Base-by-base conservation (phyloP, 1,284 basidiomycete species). In the Trametes sp. region DNA sequence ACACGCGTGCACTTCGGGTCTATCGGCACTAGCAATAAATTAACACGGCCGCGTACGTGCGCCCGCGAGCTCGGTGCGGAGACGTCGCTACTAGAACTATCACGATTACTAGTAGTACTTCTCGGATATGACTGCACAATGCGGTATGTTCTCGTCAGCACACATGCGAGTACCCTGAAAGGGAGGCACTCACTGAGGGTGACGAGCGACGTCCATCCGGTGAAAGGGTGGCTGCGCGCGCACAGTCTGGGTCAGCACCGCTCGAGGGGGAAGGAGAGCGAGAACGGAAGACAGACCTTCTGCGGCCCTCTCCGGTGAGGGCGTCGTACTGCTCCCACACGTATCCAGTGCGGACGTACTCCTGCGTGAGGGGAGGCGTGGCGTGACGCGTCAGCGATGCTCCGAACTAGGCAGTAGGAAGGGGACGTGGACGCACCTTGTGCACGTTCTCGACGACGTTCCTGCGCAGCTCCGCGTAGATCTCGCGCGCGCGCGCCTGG, bases 241-340 rank as follows among this genome's bases (percentile, higher is more conserved):
- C 35, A 36, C 26, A 6, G 54, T 24, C 14, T n/a, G 14, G 31
- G 56, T 63, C 56, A 69, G 63, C 54, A 57, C 14, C 8, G 13
- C 7, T 11, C 16, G 24, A 16, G 16, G n/a, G 46, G 24, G 26
- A 44, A 41, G 4, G n/a, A 13, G 33, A 53, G 24, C 11, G 9
- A 46, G 11, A n/a, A 24, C 23, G 44, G 24, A 3, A 16, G 61
- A 76, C 79, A 62, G 68, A 88, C 93, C 92, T 95, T 78, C 95
- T 81, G 72, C 84, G 85, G 1, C 96, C 96, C 72, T 93, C 85
- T 14, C 96, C 96, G 11, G 87, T 93, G 10, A 81, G 77, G 0
- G 94, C 80, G 73, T 98, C 91, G 75, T 98, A 98, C 76, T 98
- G 96, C 76, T 98, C 96, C 95, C 96, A 98, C 11, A 95, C 93